phyloP scores from a whole-genome alignment of 176 grass and related monocot species.

The Alopecurus myosuroides region DNA sequence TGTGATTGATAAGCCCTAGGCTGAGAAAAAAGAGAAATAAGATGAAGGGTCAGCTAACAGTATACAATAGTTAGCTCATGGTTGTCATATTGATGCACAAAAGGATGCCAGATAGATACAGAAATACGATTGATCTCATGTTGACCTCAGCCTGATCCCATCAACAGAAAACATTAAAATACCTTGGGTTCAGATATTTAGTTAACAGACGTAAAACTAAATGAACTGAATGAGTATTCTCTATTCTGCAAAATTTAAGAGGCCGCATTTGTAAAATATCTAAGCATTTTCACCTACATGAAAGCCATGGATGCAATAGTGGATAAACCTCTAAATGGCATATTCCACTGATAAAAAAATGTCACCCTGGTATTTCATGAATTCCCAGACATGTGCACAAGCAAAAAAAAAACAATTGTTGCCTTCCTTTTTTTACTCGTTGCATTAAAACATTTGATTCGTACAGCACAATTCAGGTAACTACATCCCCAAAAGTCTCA shows the following conservation, averaged over 20 bases:
- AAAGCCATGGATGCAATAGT: neutral
- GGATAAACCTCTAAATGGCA: neutral
- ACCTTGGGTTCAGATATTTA: neutral
- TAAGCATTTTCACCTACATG: neutral
- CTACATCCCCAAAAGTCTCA: neutral
- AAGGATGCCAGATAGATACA: neutral
- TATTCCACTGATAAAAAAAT: neutral
- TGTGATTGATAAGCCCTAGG: constrained; percentile 49
- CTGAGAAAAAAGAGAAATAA: constrained; percentile 47
- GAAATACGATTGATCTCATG: neutral
- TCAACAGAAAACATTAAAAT: neutral
- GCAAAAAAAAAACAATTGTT: neutral
- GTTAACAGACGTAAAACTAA: neutral
- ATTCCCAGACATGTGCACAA: neutral
- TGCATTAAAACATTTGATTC: neutral
- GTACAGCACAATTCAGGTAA: neutral
- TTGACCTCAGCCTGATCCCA: constrained; percentile 1
- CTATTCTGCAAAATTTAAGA: neutral
- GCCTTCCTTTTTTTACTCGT: neutral
- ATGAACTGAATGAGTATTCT: neutral
- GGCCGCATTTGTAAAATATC: neutral
- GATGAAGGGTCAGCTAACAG: neutral
- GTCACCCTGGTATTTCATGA: neutral
- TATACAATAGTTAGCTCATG: neutral
- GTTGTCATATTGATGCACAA: neutral